Evolutionary conservation across 352 stramenopile genomes (phyloP).

Genomic region (Globisporangium irregulare): DNA sequence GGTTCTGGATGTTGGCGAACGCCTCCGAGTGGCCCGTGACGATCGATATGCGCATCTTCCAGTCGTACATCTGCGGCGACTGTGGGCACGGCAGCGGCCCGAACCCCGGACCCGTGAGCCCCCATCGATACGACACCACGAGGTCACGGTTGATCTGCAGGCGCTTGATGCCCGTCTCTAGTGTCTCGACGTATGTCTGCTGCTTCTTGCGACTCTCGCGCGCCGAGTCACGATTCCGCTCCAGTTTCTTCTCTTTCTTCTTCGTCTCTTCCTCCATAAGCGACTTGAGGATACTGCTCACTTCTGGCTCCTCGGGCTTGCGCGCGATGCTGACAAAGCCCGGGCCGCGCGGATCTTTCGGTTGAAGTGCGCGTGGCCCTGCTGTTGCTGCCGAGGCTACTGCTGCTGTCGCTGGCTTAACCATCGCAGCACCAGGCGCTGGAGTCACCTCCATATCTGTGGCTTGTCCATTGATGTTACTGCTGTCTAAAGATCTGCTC

Average conservation of each 20-base stretch:
- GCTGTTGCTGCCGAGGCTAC: conserved; percentile 15
- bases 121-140: conserved; percentile 71
- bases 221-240: conserved; percentile 84
- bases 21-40: conserved; percentile 61
- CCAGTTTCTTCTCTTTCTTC: conserved; percentile 89
- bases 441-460: conserved; percentile 3
- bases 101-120: conserved; percentile 47
- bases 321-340: conserved; percentile 77
- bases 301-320: conserved; percentile 75
- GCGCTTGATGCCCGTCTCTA: conserved; percentile 85
- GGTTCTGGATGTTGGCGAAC: conserved; percentile 72
- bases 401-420: conserved; percentile 29
- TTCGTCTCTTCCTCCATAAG: conserved; percentile 87
- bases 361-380: conserved; percentile 29
- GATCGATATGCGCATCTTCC: conserved; percentile 58
- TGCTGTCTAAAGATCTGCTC: conserved; percentile 31
- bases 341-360: conserved; percentile 32
- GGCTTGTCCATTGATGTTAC: conserved; percentile 4
- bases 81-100: conserved; percentile 39
- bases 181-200: conserved; percentile 83
- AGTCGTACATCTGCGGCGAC: conserved; percentile 56
- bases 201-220: conserved; percentile 84
- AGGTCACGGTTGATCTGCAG: conserved; percentile 82
- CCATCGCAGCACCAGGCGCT: conserved; percentile 11
- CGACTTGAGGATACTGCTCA: conserved; percentile 85